Evolutionary conservation across 2,329 filamentous ascomycete genomes (phyloP).

Genomic region (Geoglossum cookeanum): DNA sequence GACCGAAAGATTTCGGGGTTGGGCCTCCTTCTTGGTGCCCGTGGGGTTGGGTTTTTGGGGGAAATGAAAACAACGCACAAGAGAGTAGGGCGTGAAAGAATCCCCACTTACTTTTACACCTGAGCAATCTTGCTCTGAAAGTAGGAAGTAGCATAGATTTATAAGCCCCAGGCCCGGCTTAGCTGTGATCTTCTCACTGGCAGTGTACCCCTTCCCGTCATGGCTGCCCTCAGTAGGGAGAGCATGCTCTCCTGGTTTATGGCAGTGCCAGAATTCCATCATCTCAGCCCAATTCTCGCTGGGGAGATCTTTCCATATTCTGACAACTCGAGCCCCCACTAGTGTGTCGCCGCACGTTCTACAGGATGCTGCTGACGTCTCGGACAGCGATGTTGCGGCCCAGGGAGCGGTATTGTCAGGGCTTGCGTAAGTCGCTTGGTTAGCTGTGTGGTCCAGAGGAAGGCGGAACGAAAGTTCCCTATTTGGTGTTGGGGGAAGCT

Average conservation of each 20-base stretch:
- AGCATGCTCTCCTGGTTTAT: conserved; percentile 57
- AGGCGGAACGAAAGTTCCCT: conserved; percentile 22
- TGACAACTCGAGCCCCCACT: conserved; percentile 23
- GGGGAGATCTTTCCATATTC: conserved; percentile 74
- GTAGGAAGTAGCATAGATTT: conserved; percentile 58
- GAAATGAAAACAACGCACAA: neutral
- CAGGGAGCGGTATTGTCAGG: conserved; percentile 31
- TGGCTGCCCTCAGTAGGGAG: conserved; percentile 18
- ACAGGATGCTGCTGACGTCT: conserved; percentile 17
- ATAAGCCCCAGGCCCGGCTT: conserved; percentile 53
- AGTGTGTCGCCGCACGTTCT: conserved; percentile 25
- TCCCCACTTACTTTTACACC: conserved; percentile 24
- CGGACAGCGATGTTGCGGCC: conserved; percentile 32
- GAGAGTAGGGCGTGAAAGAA: conserved; percentile 5
- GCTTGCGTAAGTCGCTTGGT: neutral
- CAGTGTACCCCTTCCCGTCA: conserved; percentile 56
- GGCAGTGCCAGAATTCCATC: conserved; percentile 99
- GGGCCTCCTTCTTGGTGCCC: conserved; percentile 25
- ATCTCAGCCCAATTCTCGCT: conserved; percentile 98
- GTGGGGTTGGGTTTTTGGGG: neutral
- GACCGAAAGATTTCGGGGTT: conserved; percentile 12
- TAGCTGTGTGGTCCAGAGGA: neutral
- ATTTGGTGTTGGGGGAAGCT: conserved; percentile 16
- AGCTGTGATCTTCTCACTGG: conserved; percentile 53
- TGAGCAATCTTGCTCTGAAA: conserved; percentile 47